Evolutionary conservation across 106 monocot genomes (phyloP).

Genomic region (Acanthochlamys bracteata): DNA sequence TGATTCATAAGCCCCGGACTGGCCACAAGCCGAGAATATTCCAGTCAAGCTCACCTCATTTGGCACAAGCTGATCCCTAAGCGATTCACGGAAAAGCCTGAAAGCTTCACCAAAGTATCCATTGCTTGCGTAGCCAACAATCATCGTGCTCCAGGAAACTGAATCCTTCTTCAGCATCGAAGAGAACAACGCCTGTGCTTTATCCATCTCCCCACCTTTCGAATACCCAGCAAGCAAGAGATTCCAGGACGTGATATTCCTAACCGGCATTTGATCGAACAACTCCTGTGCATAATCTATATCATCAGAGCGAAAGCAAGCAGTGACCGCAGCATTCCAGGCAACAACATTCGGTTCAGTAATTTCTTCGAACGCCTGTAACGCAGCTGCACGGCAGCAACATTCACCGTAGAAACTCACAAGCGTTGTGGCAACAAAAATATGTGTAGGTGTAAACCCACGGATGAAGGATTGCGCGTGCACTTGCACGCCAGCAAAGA

Average conservation of each 20-base stretch:
- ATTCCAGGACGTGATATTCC: slow-evolving; percentile 56
- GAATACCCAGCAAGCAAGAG: slow-evolving; percentile 57
- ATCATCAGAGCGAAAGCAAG: slow-evolving; percentile 21
- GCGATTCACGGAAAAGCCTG: slow-evolving; percentile 27
- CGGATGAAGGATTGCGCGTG: slow-evolving; percentile 31
- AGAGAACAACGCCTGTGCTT: slow-evolving; percentile 31
- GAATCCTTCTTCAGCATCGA: slow-evolving; percentile 32
- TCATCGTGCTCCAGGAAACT: slow-evolving; percentile 70
- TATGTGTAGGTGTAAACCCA: slow-evolving; percentile 32
- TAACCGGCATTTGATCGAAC: slow-evolving; percentile 38
- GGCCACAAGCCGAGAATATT: slow-evolving; percentile 41
- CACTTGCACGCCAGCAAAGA: slow-evolving; percentile 27
- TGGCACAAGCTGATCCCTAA: slow-evolving; percentile 24
- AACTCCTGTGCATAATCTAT: slow-evolving; percentile 17
- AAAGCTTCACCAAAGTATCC: too few species aligned
- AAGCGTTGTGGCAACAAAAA: slow-evolving; percentile 53
- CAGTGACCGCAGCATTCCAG: slow-evolving; percentile 57
- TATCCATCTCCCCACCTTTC: slow-evolving; percentile 24
- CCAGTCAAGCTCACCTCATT: slow-evolving; percentile 53
- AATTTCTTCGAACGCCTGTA: slow-evolving; percentile 37
- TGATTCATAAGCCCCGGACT: slow-evolving; percentile 41
- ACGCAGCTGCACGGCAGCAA: slow-evolving; percentile 16
- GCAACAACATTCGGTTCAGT: slow-evolving; percentile 45
- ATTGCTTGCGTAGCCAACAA: slow-evolving; percentile 36
- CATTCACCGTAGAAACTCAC: slow-evolving; percentile 54